These are phyloP conservation scores for Trichoderma sp. DNA, from an alignment of 2,329 filamentous ascomycete genomes.

Conservation along the genomic window DNA sequence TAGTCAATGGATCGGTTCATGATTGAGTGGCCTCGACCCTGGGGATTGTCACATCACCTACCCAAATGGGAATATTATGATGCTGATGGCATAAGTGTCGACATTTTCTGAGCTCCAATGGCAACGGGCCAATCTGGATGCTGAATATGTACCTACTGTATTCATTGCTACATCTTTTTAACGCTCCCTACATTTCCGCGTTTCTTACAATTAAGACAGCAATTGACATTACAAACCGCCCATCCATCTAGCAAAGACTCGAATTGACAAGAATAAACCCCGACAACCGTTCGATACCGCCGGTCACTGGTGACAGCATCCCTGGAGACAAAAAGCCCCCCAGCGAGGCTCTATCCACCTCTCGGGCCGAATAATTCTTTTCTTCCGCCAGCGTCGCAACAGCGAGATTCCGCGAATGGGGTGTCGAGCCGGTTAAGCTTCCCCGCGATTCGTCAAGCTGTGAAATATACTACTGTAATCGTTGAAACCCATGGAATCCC, in stretches of 20 bases:
- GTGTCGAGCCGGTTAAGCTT: not conserved
- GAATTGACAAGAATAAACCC: not conserved
- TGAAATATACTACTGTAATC: not conserved
- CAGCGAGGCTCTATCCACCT: not conserved
- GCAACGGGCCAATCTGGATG: not conserved
- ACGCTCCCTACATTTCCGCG: not conserved
- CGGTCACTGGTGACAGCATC: not conserved
- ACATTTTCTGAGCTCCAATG: not conserved
- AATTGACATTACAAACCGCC: not conserved
- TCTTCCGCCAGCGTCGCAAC: not conserved
- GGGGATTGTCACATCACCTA: constrained; percentile 3
- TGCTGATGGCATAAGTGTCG: not conserved
- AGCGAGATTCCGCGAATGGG: constrained; percentile 19
- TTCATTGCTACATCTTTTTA: not conserved
- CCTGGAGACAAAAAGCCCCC: not conserved
- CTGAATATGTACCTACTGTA: not conserved
- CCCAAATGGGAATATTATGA: not conserved
- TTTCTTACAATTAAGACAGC: not conserved
- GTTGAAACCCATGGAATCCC: not conserved
- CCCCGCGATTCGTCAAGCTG: constrained; percentile 16
- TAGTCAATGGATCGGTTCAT: not conserved
- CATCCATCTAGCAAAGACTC: not conserved
- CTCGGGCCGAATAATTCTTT: constrained; percentile 16
- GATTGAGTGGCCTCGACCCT: not conserved
- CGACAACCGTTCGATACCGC: not conserved